phyloP scores from a whole-genome alignment of 2,329 filamentous ascomycete genomes.

The Penicillium sp. region DNA sequence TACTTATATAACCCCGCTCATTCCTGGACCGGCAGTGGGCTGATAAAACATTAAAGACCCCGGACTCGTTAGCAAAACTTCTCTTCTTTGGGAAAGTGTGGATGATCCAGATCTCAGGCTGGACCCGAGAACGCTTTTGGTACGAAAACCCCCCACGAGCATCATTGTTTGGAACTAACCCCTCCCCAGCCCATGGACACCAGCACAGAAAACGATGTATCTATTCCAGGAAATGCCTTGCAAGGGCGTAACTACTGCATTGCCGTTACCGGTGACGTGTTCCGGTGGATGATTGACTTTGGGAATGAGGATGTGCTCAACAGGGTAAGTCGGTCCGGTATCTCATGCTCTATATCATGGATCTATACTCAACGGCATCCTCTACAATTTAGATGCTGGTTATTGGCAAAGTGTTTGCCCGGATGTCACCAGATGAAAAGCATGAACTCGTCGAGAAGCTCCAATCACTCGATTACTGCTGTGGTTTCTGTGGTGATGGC shows the following conservation, averaged over 20 bases:
- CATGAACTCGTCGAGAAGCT: constrained; percentile 96
- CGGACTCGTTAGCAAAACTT: constrained; percentile 70
- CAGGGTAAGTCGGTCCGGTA: constrained; percentile 52
- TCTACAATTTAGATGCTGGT: constrained; percentile 71
- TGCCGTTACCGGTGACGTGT: constrained; percentile 89
- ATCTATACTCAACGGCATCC: neutral
- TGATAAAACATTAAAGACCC: constrained; percentile 55
- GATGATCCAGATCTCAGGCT: constrained; percentile 78
- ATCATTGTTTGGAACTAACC: constrained; percentile 13
- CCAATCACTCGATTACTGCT: constrained; percentile 92
- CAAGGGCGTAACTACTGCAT: constrained; percentile 84
- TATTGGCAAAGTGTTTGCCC: constrained; percentile 87
- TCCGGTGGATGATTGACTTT: constrained; percentile 94
- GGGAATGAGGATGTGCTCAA: constrained; percentile 77
- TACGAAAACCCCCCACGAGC: constrained; percentile 32
- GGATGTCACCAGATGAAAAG: constrained; percentile 99
- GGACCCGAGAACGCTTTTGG: constrained; percentile 74
- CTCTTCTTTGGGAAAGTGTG: constrained; percentile 89
- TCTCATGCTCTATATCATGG: neutral
- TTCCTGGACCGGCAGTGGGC: constrained; percentile 3
- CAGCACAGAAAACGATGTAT: constrained; percentile 73
- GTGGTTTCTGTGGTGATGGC: constrained; percentile 94
- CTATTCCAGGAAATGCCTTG: constrained; percentile 79
- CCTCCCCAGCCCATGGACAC: constrained; percentile 65
- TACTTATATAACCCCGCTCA: constrained; percentile 30